Conservation (phyloP, 2,329 filamentous ascomycete species). For the Alternaria brassicicola region DNA sequence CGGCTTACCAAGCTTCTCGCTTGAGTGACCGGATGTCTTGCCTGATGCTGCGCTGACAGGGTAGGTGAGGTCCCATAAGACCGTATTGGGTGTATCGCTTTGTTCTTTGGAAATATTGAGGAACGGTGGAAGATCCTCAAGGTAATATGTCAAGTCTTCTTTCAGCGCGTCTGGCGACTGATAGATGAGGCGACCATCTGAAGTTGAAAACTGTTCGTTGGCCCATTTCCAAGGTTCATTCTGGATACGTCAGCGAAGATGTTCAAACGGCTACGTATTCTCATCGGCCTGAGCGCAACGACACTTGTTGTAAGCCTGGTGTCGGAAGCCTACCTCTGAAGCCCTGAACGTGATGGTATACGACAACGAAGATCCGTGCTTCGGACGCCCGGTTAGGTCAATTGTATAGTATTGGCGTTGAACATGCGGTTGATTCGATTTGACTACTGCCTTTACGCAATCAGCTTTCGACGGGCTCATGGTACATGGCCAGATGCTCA, state of each 20-base stretch:
- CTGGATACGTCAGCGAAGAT: slow-evolving; percentile 5
- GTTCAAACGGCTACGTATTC: not conserved
- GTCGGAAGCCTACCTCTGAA: slow-evolving; percentile 27
- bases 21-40: slow-evolving; percentile 63
- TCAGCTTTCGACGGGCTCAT: slow-evolving; percentile 12
- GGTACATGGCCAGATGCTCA: slow-evolving; percentile 14
- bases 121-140: slow-evolving; percentile 63
- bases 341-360: slow-evolving; percentile 77
- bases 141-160: slow-evolving; percentile 60
- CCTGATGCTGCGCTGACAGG: slow-evolving; percentile 62
- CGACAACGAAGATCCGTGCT: slow-evolving; percentile 57
- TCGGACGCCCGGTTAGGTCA: slow-evolving; percentile 52
- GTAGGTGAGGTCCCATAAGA: slow-evolving; percentile 71
- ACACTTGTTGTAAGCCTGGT: not conserved
- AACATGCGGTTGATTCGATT: slow-evolving; percentile 15
- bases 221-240: slow-evolving; percentile 72
- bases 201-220: slow-evolving; percentile 66
- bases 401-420: slow-evolving; percentile 61
- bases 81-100: slow-evolving; percentile 71
- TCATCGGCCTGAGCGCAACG: not conserved
- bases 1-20: slow-evolving; percentile 67
- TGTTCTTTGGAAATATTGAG: slow-evolving; percentile 60
- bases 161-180: slow-evolving; percentile 46
- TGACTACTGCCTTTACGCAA: slow-evolving; percentile 31
- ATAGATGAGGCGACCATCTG: slow-evolving; percentile 68